Evolutionary conservation across 1,284 basidiomycete genomes (phyloP), one percentile per base, ranked within the genome.

Genomic region (Moniliophthora roreri): DNA sequence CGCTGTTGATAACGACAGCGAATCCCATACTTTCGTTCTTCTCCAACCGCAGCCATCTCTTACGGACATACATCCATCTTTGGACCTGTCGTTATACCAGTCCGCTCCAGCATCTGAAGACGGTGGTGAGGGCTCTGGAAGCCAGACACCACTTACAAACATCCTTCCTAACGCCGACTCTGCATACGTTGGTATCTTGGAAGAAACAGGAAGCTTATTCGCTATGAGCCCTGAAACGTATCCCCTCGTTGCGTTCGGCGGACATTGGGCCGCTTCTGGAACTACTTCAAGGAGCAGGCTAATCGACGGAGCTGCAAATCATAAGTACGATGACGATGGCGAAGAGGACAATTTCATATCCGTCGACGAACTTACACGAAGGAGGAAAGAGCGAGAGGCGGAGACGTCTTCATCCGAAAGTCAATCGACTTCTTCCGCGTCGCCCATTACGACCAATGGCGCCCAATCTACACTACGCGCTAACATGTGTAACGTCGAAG

Each of bases 11-110:
- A 37, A n/a, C n/a, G n/a, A n/a, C n/a, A n/a, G 45, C 36, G 45
- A 72, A 76, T 1, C 69, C 73, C 45, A 76, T 34, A 84, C 91
- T 1, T 82, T 93, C 63, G 84, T 89, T 10, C 79, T 94, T 20
- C 78, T 90, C 8, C 92, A 94, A 63, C 91, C 91, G 1, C 84
- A 80, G 3, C 85, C 87, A 0, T 75, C 78, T 23, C 76, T 91
- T 4, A 76, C 84, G 44, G 82, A 89, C 51, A 74, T 89, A 36
- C 69, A 91, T 21, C 80, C 82, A 1, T 58, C 57, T 23, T 48
- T 59, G 36, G 47, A 23, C 41, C n/a, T 37, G 36, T 39, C 36
- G 16, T 21, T 35, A 2, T 49, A 37, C 35, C 28, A 50, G 23
- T 9, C 7, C 21, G 16, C 36, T 23, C 6, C n/a, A 26, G 3